Conservation (phyloP, 495 filamentous ascomycete genomes). For the Lindgomyces ingoldianus region DNA sequence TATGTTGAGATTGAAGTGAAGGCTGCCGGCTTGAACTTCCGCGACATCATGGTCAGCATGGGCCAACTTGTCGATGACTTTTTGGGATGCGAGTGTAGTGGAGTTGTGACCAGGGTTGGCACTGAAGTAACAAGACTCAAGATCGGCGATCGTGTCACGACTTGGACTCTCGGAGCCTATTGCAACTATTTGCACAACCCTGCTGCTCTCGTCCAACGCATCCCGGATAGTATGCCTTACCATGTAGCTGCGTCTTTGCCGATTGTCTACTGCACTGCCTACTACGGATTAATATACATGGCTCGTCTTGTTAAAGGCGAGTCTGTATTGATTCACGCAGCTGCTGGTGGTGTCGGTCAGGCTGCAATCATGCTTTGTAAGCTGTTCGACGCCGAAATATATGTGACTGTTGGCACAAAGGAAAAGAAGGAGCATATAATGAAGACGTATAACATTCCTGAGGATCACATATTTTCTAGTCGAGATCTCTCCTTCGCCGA, state of each 20-base stretch:
- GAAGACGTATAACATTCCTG: neutral
- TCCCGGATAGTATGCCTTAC: neutral
- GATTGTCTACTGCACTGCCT: neutral
- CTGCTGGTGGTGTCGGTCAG: constrained; percentile 2
- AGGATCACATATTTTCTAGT: neutral
- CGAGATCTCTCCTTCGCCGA: neutral
- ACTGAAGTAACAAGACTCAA: too few species aligned
- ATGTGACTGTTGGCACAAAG: neutral
- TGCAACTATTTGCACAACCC: neutral
- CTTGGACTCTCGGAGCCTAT: neutral
- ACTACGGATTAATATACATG: neutral
- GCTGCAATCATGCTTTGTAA: constrained; percentile 3
- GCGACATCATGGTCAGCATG: neutral
- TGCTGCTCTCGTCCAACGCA: neutral
- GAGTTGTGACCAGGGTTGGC: neutral
- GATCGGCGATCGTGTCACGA: neutral
- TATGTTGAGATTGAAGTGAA: neutral
- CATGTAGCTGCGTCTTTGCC: neutral
- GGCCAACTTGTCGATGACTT: neutral
- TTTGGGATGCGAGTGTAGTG: neutral
- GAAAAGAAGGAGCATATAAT: neutral
- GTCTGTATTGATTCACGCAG: neutral
- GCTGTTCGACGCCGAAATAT: neutral
- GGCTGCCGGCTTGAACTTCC: neutral
- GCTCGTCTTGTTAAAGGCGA: neutral